Percentiles rank a stretch among this genome's conserved stretches.
These are phyloP conservation scores for Colletotrichum tofieldiae DNA, from an alignment of 2,329 filamentous ascomycete species.

Conservation along the genomic window DNA sequence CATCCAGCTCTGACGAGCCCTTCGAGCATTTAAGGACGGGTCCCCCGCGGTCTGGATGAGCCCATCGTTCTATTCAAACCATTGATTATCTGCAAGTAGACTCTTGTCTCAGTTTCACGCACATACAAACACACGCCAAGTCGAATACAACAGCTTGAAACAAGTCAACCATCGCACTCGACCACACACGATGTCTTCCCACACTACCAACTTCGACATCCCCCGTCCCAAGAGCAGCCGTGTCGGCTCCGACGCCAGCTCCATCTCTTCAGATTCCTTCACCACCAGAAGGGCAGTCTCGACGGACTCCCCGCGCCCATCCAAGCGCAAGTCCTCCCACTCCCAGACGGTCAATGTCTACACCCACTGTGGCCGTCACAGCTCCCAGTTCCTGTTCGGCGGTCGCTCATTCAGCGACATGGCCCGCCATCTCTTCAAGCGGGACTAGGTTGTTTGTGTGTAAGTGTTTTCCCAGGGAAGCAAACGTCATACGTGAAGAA, in stretches of 20 bases:
- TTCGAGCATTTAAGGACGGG: slow-evolving; percentile 38
- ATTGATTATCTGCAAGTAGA: slow-evolving; percentile 1
- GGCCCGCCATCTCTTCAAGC: slow-evolving; percentile 58
- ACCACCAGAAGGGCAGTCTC: slow-evolving; percentile 43
- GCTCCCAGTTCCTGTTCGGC: slow-evolving; percentile 67
- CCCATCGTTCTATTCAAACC: background rate
- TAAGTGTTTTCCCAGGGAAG: slow-evolving; percentile 2
- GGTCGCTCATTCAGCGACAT: slow-evolving; percentile 63
- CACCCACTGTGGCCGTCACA: slow-evolving; percentile 70
- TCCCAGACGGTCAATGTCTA: slow-evolving; percentile 64
- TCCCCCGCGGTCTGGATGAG: slow-evolving; percentile 21
- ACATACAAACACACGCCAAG: background rate
- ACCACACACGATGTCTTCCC: slow-evolving; percentile 24
- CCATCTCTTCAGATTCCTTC: slow-evolving; percentile 36
- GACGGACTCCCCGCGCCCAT: slow-evolving; percentile 42
- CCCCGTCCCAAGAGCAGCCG: slow-evolving; percentile 40
- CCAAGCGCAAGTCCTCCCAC: slow-evolving; percentile 52
- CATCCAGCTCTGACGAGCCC: slow-evolving; percentile 18
- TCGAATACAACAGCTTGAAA: background rate
- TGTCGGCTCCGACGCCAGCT: slow-evolving; percentile 37
- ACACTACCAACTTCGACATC: slow-evolving; percentile 28
- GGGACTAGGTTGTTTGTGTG: slow-evolving; percentile 22
- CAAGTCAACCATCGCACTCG: background rate
- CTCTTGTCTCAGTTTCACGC: slow-evolving; percentile 22
- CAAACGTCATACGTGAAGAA: background rate